These are phyloP conservation scores for Cladosporium oxysporum DNA, from an alignment of 2,329 filamentous ascomycete genomes.

Conservation along the genomic window DNA sequence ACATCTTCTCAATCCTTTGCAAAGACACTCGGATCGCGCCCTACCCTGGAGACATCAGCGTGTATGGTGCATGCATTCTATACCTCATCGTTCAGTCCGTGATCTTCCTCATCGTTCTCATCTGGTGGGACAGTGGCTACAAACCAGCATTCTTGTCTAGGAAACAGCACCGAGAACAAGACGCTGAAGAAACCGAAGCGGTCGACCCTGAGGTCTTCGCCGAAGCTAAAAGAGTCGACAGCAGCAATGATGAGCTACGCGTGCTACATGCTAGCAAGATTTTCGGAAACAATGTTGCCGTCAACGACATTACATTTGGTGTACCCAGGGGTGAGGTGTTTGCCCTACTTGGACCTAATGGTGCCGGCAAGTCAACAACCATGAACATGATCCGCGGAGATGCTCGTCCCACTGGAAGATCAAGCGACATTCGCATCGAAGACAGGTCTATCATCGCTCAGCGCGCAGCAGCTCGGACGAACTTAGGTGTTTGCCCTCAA, in stretches of 20 bases:
- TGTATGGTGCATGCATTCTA: slow-evolving; percentile 81
- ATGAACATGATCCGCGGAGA: slow-evolving; percentile 91
- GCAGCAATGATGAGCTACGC: slow-evolving; percentile 68
- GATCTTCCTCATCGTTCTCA: slow-evolving; percentile 68
- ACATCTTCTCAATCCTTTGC: slow-evolving; percentile 81
- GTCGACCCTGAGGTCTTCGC: slow-evolving; percentile 60
- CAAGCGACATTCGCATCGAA: slow-evolving; percentile 82
- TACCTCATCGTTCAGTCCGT: slow-evolving; percentile 77
- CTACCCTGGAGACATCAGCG: slow-evolving; percentile 69
- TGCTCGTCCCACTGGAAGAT: slow-evolving; percentile 67
- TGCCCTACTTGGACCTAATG: slow-evolving; percentile 85
- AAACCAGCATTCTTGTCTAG: slow-evolving; percentile 59
- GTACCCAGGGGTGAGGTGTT: slow-evolving; percentile 81
- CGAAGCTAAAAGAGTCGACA: slow-evolving; percentile 65
- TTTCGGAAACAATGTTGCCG: slow-evolving; percentile 74
- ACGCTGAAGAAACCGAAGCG: slow-evolving; percentile 47
- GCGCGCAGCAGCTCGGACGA: slow-evolving; percentile 69
- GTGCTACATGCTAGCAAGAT: slow-evolving; percentile 78
- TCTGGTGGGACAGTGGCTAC: slow-evolving; percentile 78
- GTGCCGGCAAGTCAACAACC: slow-evolving; percentile 87
- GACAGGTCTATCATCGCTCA: slow-evolving; percentile 71
- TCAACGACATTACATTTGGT: slow-evolving; percentile 86
- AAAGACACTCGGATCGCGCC: slow-evolving; percentile 60
- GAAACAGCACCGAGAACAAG: slow-evolving; percentile 43
- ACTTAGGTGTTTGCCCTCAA: slow-evolving; percentile 87